A percentile compares a stretch with the other conserved stretches of the same genome.
phyloP scores from a whole-genome alignment of 2,329 filamentous ascomycete genomes.

The Arthrobotrys sinensis region DNA sequence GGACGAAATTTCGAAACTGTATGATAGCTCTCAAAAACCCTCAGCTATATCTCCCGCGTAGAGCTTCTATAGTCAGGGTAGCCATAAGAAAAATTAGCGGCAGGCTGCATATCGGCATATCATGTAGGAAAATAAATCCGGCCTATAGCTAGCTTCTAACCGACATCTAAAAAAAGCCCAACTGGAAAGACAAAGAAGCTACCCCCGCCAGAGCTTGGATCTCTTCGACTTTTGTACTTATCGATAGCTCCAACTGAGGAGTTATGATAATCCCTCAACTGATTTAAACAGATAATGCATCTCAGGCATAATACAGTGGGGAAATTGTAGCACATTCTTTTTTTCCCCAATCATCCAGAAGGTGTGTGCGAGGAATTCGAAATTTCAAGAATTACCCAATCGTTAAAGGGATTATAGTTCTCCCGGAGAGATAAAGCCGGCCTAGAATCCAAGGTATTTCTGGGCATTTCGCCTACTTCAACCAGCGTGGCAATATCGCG shows the following conservation, averaged over 20 bases:
- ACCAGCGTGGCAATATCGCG: constrained; percentile 13
- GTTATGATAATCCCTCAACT: neutral
- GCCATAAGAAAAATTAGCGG: too few relatives aligned
- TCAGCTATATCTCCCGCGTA: neutral
- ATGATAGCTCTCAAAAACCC: neutral
- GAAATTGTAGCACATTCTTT: neutral
- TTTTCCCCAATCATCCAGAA: neutral
- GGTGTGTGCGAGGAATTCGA: neutral
- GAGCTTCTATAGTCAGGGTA: neutral
- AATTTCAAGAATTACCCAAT: neutral
- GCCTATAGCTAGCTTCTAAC: too few relatives aligned
- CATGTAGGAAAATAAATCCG: too few relatives aligned
- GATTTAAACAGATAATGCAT: neutral
- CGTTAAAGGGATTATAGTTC: neutral
- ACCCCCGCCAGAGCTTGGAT: neutral
- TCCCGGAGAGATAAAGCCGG: constrained; percentile 6
- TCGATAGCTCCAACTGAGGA: neutral
- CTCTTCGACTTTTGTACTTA: neutral
- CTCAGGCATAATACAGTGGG: neutral
- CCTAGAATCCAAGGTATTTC: constrained; percentile 11
- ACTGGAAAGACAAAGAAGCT: neutral
- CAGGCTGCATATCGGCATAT: too few relatives aligned
- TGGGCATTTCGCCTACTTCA: constrained; percentile 11
- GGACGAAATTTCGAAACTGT: too few relatives aligned
- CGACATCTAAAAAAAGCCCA: neutral